Evolutionary conservation across 768 basidiomycete species (phyloP).

Genomic region (Boletus rubroflammeus): DNA sequence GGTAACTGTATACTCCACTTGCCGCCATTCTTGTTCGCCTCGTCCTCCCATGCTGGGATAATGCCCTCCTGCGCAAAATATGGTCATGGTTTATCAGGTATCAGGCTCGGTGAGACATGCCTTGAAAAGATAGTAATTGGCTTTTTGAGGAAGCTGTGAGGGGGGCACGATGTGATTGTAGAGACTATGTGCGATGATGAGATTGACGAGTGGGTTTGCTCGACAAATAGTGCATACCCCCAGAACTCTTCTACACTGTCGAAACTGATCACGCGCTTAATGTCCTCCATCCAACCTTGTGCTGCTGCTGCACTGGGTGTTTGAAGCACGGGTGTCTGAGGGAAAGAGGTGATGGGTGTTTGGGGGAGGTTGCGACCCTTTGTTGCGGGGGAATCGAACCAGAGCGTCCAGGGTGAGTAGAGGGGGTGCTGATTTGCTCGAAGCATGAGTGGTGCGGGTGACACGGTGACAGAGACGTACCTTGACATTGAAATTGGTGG

Average conservation of each 20-base stretch:
- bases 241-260: constrained; percentile 99
- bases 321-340: constrained; percentile 67
- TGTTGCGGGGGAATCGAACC: constrained; percentile 94
- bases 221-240: constrained; percentile 60
- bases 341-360: constrained; percentile 74
- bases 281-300: constrained; percentile 98
- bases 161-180: constrained; percentile 98
- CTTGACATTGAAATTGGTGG: constrained; percentile 94
- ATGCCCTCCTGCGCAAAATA: constrained; percentile 69
- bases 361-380: constrained; percentile 88
- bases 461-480: constrained; percentile 38
- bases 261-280: constrained; percentile 93
- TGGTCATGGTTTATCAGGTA: constrained; percentile 4
- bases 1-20: constrained; percentile 99
- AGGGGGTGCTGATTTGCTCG: constrained; percentile 70
- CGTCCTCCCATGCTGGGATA: constrained; percentile 97
- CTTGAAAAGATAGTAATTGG: constrained; percentile 99
- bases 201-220: neutral
- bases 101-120: constrained; percentile 36
- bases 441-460: neutral
- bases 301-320: constrained; percentile 73
- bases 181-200: constrained; percentile 46
- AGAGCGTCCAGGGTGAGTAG: constrained; percentile 93
- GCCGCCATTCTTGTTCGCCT: constrained; percentile 94
- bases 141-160: constrained; percentile 87